These are phyloP conservation scores for Scortechinia acanthostroma DNA, from an alignment of 2,329 filamentous ascomycete species.

Conservation along the genomic window DNA sequence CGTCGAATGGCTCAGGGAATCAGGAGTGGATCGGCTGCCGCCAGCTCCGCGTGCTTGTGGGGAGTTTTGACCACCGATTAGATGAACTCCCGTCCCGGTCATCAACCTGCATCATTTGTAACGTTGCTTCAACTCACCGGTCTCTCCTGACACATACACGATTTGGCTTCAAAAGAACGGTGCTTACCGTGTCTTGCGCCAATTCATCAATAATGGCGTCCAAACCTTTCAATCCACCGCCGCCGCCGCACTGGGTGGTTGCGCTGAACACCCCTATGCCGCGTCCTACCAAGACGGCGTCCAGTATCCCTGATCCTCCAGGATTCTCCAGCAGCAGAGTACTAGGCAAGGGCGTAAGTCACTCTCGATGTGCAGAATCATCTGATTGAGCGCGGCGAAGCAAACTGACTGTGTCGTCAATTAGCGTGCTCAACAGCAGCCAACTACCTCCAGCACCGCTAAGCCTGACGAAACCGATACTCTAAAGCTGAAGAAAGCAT, in stretches of 20 bases:
- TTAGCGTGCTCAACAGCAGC: conserved; percentile 33
- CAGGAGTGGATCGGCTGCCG: not conserved
- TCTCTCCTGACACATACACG: too few relatives aligned
- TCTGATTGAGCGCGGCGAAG: not conserved
- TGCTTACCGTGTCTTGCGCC: too few relatives aligned
- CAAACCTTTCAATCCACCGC: conserved; percentile 21
- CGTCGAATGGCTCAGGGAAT: too few relatives aligned
- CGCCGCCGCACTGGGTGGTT: conserved; percentile 52
- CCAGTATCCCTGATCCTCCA: conserved; percentile 48
- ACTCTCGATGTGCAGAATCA: not conserved
- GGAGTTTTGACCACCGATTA: too few relatives aligned
- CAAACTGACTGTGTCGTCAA: too few relatives aligned
- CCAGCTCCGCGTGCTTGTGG: not conserved
- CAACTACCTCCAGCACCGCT: conserved; percentile 54
- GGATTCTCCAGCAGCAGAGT: conserved; percentile 40
- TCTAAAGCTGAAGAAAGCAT: conserved; percentile 95
- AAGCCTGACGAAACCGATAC: conserved; percentile 84
- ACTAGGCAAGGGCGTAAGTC: conserved; percentile 23
- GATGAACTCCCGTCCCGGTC: too few relatives aligned
- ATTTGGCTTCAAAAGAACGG: too few relatives aligned
- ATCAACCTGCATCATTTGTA: too few relatives aligned
- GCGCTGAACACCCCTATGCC: conserved; percentile 43
- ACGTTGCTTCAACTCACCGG: too few relatives aligned
- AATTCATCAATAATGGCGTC: not conserved
- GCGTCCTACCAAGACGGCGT: conserved; percentile 34